Conservation (phyloP, 345 rosid genomes). For the Odontarrhena argentea region DNA sequence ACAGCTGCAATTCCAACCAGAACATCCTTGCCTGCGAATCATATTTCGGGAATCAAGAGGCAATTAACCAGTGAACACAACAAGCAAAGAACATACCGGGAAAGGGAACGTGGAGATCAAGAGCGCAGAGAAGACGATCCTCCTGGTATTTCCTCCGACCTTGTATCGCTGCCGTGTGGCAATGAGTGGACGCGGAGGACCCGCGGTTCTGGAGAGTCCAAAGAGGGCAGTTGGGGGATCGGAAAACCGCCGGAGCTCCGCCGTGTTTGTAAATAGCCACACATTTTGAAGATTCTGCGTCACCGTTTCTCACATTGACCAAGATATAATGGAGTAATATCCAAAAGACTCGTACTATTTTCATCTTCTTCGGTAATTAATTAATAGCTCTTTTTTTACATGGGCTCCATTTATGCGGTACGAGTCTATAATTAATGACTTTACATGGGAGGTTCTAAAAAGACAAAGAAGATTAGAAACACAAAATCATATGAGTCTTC, state of each 20-base stretch:
- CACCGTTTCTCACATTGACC: neutral
- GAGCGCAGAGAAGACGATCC: slow-evolving; percentile 80
- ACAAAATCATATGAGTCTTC: too few relatives aligned
- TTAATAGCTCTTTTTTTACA: too few relatives aligned
- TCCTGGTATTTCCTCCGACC: slow-evolving; percentile 78
- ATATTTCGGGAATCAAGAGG: too few relatives aligned
- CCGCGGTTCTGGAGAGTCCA: slow-evolving; percentile 63
- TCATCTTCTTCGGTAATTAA: too few relatives aligned
- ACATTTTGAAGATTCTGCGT: slow-evolving; percentile 81
- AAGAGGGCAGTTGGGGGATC: slow-evolving; percentile 81
- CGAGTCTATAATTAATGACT: too few relatives aligned
- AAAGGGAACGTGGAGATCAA: slow-evolving; percentile 76
- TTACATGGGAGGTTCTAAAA: too few relatives aligned
- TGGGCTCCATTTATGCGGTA: too few relatives aligned
- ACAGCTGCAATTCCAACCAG: slow-evolving; percentile 76
- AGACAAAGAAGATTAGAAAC: too few relatives aligned
- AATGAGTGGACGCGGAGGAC: slow-evolving; percentile 38
- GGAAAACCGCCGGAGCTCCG: slow-evolving; percentile 90
- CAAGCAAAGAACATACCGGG: slow-evolving; percentile 47
- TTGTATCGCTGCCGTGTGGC: slow-evolving; percentile 69
- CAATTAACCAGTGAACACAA: too few relatives aligned
- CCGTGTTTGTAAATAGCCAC: slow-evolving; percentile 79
- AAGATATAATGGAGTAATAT: neutral
- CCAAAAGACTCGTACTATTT: too few relatives aligned
- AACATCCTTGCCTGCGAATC: slow-evolving; percentile 64